A percentile compares a stretch with the other conserved stretches of the same genome.
Evolutionary conservation across 2,329 filamentous ascomycete species (phyloP).

Genomic region (Pseudopithomyces maydicus): DNA sequence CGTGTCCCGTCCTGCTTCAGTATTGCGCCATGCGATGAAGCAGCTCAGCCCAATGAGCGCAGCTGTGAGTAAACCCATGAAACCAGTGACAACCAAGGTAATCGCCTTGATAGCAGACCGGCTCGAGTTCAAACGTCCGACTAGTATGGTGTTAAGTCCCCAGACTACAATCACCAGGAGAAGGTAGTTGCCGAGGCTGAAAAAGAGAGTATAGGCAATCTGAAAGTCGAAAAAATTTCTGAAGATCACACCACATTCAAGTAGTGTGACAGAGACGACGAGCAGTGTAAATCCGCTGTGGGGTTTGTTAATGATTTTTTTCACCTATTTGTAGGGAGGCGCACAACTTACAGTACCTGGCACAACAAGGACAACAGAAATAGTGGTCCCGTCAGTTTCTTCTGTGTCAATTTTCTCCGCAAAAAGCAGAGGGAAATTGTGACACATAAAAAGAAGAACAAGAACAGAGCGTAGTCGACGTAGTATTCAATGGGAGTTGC

Average conservation of each 20-base stretch:
- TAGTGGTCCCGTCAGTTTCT: constrained; percentile 27
- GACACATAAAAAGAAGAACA: constrained; percentile 21
- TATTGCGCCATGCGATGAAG: constrained; percentile 14
- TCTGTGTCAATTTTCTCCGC: constrained; percentile 22
- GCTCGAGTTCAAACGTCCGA: constrained; percentile 19
- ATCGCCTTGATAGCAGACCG: constrained; percentile 17
- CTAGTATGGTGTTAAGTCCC: constrained; percentile 30
- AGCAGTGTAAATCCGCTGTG: constrained; percentile 15
- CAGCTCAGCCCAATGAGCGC: constrained; percentile 14
- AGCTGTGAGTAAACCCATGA: constrained; percentile 27
- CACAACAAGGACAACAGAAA: constrained; percentile 14
- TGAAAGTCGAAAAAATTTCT: constrained; percentile 11
- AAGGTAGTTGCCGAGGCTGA: constrained; percentile 21
- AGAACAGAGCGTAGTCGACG: constrained; percentile 21
- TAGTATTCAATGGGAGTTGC: constrained; percentile 15
- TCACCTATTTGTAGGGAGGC: neutral
- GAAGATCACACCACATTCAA: constrained; percentile 12
- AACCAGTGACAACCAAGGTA: constrained; percentile 14
- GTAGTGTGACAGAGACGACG: constrained; percentile 18
- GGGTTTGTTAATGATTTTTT: constrained; percentile 9
- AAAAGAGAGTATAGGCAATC: constrained; percentile 26
- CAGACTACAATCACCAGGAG: constrained; percentile 31
- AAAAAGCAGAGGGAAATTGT: constrained; percentile 23
- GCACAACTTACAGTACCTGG: constrained; percentile 24
- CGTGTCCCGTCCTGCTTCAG: neutral